Evolutionary conservation across 441 rosid genomes (phyloP), one percentile per base, ranked within the genome.

Genomic region (Gossypium laxum): DNA sequence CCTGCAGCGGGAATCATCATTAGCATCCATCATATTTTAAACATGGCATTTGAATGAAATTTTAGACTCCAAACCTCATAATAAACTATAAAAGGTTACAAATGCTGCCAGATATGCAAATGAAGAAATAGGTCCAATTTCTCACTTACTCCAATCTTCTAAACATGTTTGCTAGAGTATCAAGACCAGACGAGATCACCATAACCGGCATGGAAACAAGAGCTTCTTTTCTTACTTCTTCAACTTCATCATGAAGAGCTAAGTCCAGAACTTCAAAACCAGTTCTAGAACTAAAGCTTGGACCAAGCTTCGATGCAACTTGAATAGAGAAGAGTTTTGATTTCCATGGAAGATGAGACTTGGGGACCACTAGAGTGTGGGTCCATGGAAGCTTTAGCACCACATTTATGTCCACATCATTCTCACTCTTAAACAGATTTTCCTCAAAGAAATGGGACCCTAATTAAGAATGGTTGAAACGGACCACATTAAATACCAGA

Each of bases 371-470:
- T 74, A 73, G 77, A 76, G 76, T 57, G 72, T 79, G 87, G 66
- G 81, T 88, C 99, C 99, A 95, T 26, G 98, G 95, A 74, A 92
- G 82, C 85, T 91, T 89, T 75, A 95, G 81, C 78, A 91, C 65
- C 74, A 75, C 80, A 73, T 70, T 73, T 55, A 89, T 80, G 55
- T 81, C 78, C 59, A 70, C 60, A 62, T 77, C 78, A 74, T 51
- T 79, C 56, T 78, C 76, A 75, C 82, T 79, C 68, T 76, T 79
- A 72, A 78, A 82, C 71, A 77, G 78, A 67, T 79, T 80, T 74
- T 83, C 81, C 68, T 80, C 93, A 71, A 78, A 38, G 62, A 74
- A 81, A 76, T 69, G 66, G 48, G 77, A 71, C 21, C 87, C 96
- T 88, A 67, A 17, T 62, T 26, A 62, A 70, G 60, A 75, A 69